A percentile compares a stretch with the other conserved stretches of the same genome.
Conservation (phyloP, 441 rosid genomes). For the Brassica hybrid region DNA sequence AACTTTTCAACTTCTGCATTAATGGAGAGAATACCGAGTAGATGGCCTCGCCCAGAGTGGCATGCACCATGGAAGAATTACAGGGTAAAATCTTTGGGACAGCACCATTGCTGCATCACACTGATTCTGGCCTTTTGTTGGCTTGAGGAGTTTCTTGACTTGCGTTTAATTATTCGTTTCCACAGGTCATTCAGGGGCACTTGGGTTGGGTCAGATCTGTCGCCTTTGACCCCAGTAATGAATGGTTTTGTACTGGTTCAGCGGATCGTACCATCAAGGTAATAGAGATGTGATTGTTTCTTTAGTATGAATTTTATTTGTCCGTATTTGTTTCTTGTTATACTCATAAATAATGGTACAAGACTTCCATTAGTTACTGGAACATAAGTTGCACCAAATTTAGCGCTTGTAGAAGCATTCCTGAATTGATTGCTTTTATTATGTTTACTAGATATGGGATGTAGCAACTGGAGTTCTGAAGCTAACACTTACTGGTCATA, state of each 20-base stretch:
- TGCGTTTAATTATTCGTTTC: slow-evolving; percentile 35
- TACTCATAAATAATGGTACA: too few species aligned
- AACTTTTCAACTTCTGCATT: slow-evolving; percentile 77
- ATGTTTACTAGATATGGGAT: slow-evolving; percentile 81
- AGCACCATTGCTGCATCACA: slow-evolving; percentile 13
- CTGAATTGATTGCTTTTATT: slow-evolving; percentile 7
- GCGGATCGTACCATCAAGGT: slow-evolving; percentile 99
- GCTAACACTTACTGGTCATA: slow-evolving; percentile 93
- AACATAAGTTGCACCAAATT: not conserved
- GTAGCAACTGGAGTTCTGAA: slow-evolving; percentile 85
- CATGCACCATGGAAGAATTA: slow-evolving; percentile 99
- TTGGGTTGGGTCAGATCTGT: slow-evolving; percentile 98
- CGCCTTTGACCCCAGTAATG: slow-evolving; percentile 95
- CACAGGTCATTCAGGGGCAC: slow-evolving; percentile 78
- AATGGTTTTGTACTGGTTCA: slow-evolving; percentile 98
- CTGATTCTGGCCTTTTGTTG: slow-evolving; percentile 12
- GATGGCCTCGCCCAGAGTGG: slow-evolving; percentile 99
- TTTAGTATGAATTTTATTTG: slow-evolving; percentile 3
- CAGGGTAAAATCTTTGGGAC: slow-evolving; percentile 59
- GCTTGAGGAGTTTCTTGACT: slow-evolving; percentile 15
- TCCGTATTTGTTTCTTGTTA: not conserved
- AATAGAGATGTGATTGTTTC: slow-evolving; percentile 15
- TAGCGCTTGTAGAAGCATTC: slow-evolving; percentile 12
- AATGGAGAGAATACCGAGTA: slow-evolving; percentile 95
- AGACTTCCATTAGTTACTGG: too few species aligned